Evolutionary conservation across 805 yeast species (phyloP).

Genomic region (Candida berthetii): DNA sequence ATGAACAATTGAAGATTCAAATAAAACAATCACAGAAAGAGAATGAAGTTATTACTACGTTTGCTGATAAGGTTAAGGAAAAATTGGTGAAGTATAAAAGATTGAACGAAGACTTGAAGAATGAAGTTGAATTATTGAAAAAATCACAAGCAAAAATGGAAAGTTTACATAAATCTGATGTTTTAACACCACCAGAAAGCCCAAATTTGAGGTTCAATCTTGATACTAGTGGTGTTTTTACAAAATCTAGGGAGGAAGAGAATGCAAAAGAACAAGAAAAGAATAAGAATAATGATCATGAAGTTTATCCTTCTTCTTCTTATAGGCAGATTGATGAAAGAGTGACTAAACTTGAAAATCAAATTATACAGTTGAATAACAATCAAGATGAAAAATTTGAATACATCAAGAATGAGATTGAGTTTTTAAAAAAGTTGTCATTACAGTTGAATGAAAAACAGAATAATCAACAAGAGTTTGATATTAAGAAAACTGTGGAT

Average conservation of each 20-base stretch:
- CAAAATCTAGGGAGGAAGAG: not conserved
- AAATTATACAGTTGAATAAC: slow-evolving; percentile 1
- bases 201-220: slow-evolving; percentile 3
- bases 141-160: slow-evolving; percentile 5
- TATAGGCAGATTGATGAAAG: slow-evolving; percentile 3
- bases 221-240: slow-evolving; percentile 12
- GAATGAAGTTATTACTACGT: slow-evolving; percentile 22
- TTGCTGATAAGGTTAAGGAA: slow-evolving; percentile 25
- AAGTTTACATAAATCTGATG: not conserved
- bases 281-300: not conserved
- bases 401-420: slow-evolving; percentile 14
- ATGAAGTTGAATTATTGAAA: slow-evolving; percentile 7
- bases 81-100: slow-evolving; percentile 29
- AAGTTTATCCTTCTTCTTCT: no score
- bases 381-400: slow-evolving; percentile 11
- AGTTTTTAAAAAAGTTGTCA: slow-evolving; percentile 13
- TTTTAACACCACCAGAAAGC: not conserved
- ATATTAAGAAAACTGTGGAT: slow-evolving; percentile 1
- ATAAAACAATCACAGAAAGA: slow-evolving; percentile 23
- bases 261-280: not conserved
- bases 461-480: not conserved
- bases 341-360: not conserved
- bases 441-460: not conserved
- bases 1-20: slow-evolving; percentile 26
- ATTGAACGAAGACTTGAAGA: slow-evolving; percentile 19